phyloP scores from a whole-genome alignment of 2,329 filamentous ascomycete genomes.

The Paracorniculantispora psalliotae region DNA sequence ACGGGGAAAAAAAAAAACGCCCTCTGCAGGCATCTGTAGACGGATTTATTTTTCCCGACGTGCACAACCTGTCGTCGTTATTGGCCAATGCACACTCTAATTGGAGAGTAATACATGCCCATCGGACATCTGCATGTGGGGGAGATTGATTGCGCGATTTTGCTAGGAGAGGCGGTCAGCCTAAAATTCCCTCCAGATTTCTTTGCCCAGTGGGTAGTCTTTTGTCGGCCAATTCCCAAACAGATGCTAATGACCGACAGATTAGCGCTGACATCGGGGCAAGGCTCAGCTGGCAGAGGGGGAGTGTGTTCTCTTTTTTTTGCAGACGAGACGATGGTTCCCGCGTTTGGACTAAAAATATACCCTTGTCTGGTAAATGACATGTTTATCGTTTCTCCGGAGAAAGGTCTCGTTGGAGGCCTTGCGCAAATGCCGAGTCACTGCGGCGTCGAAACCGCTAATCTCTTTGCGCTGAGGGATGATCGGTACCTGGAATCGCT shows the following conservation, averaged over 20 bases:
- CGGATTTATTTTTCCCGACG: not conserved
- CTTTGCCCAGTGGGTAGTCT: not conserved
- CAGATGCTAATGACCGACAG: not conserved
- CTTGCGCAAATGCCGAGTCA: not conserved
- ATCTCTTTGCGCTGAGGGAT: not conserved
- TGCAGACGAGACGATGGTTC: not conserved
- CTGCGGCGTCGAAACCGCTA: not conserved
- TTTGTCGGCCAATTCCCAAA: not conserved
- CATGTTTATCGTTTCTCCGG: not conserved
- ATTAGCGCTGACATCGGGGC: constrained; percentile 1
- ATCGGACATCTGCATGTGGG: not conserved
- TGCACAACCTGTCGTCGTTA: not conserved
- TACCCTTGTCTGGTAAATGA: not conserved
- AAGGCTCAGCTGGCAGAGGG: not conserved
- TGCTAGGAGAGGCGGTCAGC: not conserved
- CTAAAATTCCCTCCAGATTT: not conserved
- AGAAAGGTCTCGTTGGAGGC: not conserved
- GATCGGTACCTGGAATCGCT: constrained; percentile 6
- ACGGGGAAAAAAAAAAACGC: not conserved
- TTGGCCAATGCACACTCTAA: not conserved
- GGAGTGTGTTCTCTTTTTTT: no score
- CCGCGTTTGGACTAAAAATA: not conserved
- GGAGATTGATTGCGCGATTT: not conserved
- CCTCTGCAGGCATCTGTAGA: not conserved
- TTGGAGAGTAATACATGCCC: not conserved